A percentile compares a stretch with the other conserved stretches of the same genome.
phyloP scores from a whole-genome alignment of 2,329 filamentous ascomycete genomes.

The Colletotrichum sp. region DNA sequence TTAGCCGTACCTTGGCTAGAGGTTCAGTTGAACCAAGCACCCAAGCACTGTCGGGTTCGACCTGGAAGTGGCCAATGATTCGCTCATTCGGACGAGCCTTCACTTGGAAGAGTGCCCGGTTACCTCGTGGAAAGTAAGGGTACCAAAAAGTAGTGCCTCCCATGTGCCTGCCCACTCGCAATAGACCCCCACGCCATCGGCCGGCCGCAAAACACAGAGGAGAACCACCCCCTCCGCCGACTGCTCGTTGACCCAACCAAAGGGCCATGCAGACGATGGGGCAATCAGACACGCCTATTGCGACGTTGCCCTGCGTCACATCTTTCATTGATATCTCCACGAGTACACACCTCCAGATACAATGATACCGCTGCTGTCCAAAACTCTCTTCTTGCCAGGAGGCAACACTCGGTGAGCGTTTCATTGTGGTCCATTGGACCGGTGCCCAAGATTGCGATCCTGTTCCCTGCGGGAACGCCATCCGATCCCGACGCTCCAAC shows the following conservation, averaged over 20 bases:
- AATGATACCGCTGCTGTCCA: neutral
- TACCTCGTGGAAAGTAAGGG: neutral
- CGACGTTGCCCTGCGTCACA: neutral
- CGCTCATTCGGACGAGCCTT: neutral
- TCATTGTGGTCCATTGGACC: neutral
- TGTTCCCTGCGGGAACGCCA: neutral
- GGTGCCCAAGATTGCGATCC: neutral
- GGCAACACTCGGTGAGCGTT: neutral
- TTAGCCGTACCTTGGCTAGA: neutral
- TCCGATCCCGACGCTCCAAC: neutral
- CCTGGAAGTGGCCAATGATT: neutral
- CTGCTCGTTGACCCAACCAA: neutral
- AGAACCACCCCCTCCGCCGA: neutral
- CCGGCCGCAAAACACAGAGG: neutral
- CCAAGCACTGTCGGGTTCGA: neutral
- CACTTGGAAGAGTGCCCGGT: neutral
- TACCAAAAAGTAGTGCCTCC: neutral
- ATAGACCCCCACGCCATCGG: neutral
- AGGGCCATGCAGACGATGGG: neutral
- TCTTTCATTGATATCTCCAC: neutral
- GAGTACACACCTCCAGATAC: neutral
- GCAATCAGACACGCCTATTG: slow-evolving; percentile 8
- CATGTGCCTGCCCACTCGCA: neutral
- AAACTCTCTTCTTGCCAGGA: neutral
- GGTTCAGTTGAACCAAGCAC: neutral